These are phyloP conservation scores for Fraxinus americana DNA, from an alignment of 257 asterid genomes.

Conservation along the genomic window DNA sequence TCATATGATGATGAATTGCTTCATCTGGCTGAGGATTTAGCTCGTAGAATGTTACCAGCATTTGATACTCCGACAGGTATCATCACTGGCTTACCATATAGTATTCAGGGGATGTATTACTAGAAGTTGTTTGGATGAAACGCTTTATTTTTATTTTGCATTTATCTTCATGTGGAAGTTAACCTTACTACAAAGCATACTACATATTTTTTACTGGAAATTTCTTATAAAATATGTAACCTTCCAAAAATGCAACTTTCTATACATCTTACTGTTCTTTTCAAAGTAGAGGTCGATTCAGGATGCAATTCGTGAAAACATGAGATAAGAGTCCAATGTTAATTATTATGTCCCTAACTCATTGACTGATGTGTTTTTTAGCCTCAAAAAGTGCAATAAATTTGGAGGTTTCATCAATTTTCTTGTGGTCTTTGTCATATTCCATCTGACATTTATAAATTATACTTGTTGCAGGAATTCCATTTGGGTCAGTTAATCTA, in stretches of 20 bases:
- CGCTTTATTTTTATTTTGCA: slow-evolving; percentile 9
- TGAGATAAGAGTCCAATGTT: not conserved
- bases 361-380: not conserved
- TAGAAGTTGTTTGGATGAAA: not conserved
- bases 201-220: not conserved
- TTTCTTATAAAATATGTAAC: not conserved
- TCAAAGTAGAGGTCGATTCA: not conserved
- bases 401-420: not conserved
- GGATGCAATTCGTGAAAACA: not conserved
- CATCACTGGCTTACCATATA: slow-evolving; percentile 17
- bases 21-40: slow-evolving; percentile 92
- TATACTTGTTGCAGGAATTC: slow-evolving; percentile 76
- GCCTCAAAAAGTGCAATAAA: not conserved
- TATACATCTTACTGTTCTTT: not conserved
- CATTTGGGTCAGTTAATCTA: slow-evolving; percentile 96
- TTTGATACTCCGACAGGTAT: slow-evolving; percentile 99
- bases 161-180: slow-evolving; percentile 15
- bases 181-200: not conserved
- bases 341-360: slow-evolving; percentile 3
- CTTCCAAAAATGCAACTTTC: not conserved
- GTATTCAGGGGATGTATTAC: slow-evolving; percentile 9
- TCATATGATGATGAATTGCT: slow-evolving; percentile 85
- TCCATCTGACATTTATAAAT: slow-evolving; percentile 22
- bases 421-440: not conserved
- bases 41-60: slow-evolving; percentile 90